Conservation (phyloP, 495 filamentous ascomycete genomes). For the Ascodesmis nigricans region DNA sequence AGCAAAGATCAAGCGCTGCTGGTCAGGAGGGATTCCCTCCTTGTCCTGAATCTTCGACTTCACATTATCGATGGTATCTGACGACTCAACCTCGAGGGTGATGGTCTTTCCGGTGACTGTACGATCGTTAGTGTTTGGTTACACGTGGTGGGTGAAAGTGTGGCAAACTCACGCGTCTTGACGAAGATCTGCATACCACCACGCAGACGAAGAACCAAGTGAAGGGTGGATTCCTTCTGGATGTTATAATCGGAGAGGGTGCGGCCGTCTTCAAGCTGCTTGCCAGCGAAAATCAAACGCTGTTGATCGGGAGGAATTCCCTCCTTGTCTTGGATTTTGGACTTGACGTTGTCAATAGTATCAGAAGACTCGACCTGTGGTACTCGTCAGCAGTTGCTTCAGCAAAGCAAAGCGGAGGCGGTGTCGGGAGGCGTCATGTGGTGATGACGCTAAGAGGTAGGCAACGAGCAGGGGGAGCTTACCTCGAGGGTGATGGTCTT, state of each 20-base stretch:
- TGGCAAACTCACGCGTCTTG: slow-evolving; percentile 38
- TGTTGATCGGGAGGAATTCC: slow-evolving; percentile 96
- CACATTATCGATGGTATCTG: slow-evolving; percentile 96
- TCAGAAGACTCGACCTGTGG: slow-evolving; percentile 80
- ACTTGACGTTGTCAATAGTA: slow-evolving; percentile 98
- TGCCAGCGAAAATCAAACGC: slow-evolving; percentile 94
- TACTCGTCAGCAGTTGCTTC: too few species aligned
- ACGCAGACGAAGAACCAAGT: slow-evolving; percentile 89
- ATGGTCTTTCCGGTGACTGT: slow-evolving; percentile 74
- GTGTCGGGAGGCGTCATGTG: too few species aligned
- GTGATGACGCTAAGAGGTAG: too few species aligned
- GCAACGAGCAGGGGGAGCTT: slow-evolving; percentile 1
- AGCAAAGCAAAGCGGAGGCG: too few species aligned
- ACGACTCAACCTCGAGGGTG: slow-evolving; percentile 97
- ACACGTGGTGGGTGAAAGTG: slow-evolving; percentile 95
- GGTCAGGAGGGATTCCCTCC: slow-evolving; percentile 57
- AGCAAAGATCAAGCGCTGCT: slow-evolving; percentile 89
- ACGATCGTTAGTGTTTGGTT: slow-evolving; percentile 42
- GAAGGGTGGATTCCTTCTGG: slow-evolving; percentile 92
- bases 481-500: slow-evolving; percentile 21
- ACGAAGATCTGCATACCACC: slow-evolving; percentile 96
- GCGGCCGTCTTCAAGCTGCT: slow-evolving; percentile 93
- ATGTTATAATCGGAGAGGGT: slow-evolving; percentile 97
- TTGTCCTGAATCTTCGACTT: slow-evolving; percentile 88
- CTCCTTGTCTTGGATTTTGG: slow-evolving; percentile 98